Evolutionary conservation across 1,284 basidiomycete species (phyloP).

Genomic region (Fomitiporia mediterranea): DNA sequence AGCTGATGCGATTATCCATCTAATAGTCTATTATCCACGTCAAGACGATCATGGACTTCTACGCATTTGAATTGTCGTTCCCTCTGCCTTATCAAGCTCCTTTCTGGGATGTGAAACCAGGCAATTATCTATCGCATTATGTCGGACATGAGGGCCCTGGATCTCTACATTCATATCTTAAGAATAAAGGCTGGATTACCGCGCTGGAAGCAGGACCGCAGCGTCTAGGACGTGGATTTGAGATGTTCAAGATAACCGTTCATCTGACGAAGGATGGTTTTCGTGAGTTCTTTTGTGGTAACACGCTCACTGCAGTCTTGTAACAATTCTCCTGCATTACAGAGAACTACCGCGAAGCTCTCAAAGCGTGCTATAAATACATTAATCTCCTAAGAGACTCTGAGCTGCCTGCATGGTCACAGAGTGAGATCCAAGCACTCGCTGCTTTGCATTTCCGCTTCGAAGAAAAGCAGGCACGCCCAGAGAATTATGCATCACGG

Average conservation of each 20-base stretch:
- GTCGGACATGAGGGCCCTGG: constrained; percentile 97
- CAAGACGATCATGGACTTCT: constrained; percentile 89
- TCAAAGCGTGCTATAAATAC: constrained; percentile 82
- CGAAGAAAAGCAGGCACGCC: constrained; percentile 71
- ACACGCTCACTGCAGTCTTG: too few relatives aligned
- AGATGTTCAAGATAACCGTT: constrained; percentile 83
- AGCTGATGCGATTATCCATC: constrained; percentile 15
- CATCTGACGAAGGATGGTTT: constrained; percentile 87
- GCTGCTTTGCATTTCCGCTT: constrained; percentile 83
- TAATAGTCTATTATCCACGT: constrained; percentile 76
- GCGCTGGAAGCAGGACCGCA: constrained; percentile 72
- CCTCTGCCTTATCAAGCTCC: constrained; percentile 82
- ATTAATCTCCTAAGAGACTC: constrained; percentile 75
- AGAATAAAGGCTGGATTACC: constrained; percentile 89
- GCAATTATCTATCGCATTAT: constrained; percentile 79
- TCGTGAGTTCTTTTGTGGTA: constrained; percentile 49
- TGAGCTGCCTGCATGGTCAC: constrained; percentile 68
- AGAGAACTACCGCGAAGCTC: constrained; percentile 78
- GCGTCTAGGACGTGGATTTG: constrained; percentile 77
- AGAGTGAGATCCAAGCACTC: constrained; percentile 76
- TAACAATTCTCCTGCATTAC: too few relatives aligned
- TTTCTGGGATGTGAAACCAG: constrained; percentile 81
- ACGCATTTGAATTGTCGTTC: constrained; percentile 85
- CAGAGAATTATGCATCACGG: constrained; percentile 78
- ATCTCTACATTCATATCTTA: constrained; percentile 89